Base-by-base conservation (phyloP, 2,329 filamentous ascomycete genomes). In the Sclerotinia glacialis region DNA sequence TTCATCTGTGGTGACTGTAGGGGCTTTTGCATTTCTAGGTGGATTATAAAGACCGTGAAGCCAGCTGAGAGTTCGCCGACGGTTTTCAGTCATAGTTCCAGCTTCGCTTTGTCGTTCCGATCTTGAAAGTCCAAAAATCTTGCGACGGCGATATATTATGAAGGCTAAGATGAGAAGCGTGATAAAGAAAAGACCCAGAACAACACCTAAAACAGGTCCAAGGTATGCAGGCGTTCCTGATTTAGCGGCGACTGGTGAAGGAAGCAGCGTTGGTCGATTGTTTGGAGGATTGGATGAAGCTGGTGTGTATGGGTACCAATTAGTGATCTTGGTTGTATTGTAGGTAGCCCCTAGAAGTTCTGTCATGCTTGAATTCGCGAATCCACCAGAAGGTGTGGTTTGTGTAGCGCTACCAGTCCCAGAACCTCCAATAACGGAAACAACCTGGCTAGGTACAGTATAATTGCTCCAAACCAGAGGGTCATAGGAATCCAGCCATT, bases 401-500 rank as follows among this genome's bases (percentile, higher is more conserved):
- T 87, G 80, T 0, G 87, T 90, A 6, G 89, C 89, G 31, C 85
- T 83, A 52, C 88, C 88, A 2, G 80, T 81, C 6, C 79, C 79
- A 55, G 80, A 79, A 8, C 88, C 88, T 40, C 88, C 88, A 53
- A 90, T 83, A 37, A 85, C 82, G 21, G 80, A 80, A 67, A 86
- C 82, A 2, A 92, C 85, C 5, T 79, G 74, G 23, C 79, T 78
- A 1, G 89, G 89, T 0, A 92, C 89, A 2, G 81, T 80, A 75
- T 96, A 96, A n/a, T 83, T 78, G 31, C 81, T 81, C 75, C 84
- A 87, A 9, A 80, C 82, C 0, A 83, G 78, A 0, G 91, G 89
- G 50, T 87, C 85, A 75, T 94, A 96, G 2, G 82, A 81, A 28
- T 86, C 83, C 66, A 88, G 80, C 92, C 92, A 96, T 62, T 82